Evolutionary conservation across 1,284 basidiomycete genomes (phyloP).

Genomic region (Heterobasidion parviporum): DNA sequence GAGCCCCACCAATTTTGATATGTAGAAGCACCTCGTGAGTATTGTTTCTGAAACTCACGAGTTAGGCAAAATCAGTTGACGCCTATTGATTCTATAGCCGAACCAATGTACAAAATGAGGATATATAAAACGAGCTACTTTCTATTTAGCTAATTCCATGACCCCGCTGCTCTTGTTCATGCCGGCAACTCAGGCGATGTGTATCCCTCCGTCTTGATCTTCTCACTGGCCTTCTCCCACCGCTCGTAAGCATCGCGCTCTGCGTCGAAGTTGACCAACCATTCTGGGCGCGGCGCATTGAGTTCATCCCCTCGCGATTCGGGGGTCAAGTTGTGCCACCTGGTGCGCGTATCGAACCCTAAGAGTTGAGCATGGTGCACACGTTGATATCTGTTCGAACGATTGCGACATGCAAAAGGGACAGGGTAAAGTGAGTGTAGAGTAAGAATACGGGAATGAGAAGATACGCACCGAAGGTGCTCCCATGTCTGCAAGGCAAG

Average conservation of each 20-base stretch:
- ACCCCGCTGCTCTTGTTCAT: too few species aligned
- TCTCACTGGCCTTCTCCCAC: not conserved
- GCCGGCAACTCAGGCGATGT: too few species aligned
- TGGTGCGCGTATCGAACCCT: not conserved
- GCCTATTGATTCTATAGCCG: too few species aligned
- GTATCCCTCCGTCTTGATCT: not conserved
- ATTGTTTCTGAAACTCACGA: too few species aligned
- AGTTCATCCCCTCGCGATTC: not conserved
- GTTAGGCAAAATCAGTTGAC: too few species aligned
- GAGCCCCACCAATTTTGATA: too few species aligned
- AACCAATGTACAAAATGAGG: too few species aligned
- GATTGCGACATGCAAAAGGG: not conserved
- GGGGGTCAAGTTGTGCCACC: not conserved
- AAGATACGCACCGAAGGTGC: not conserved
- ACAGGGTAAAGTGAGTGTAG: not conserved
- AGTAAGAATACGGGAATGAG: not conserved
- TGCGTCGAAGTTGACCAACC: not conserved
- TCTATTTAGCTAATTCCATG: too few species aligned
- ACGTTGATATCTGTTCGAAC: not conserved
- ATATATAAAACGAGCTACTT: too few species aligned
- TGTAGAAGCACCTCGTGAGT: too few species aligned
- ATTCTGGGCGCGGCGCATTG: not conserved
- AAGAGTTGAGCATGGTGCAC: not conserved
- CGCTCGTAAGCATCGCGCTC: not conserved
- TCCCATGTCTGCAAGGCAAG: not conserved